Percentiles rank a stretch among this genome's conserved stretches.
Conservation (phyloP, 106 monocot species). For the Acorus calamus region DNA sequence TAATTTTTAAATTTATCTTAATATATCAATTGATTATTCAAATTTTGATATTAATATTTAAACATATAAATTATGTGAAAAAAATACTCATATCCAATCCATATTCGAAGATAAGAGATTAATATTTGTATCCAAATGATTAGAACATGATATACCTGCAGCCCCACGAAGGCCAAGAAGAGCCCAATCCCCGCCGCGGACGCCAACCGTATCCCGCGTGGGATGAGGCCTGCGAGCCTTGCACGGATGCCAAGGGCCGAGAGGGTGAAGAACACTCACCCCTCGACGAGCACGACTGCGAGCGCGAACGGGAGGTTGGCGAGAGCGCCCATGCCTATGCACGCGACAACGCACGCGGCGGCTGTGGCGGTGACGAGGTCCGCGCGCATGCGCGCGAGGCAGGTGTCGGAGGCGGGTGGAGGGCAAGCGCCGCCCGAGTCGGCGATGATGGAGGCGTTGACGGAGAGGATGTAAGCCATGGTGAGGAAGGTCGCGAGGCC, state of each 20-base stretch:
- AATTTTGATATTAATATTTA: too few species aligned
- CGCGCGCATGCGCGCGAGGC: conserved; percentile 17
- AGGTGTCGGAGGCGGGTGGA: conserved; percentile 18
- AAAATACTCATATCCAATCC: too few species aligned
- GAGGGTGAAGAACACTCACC: conserved; percentile 33
- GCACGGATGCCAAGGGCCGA: conserved; percentile 49
- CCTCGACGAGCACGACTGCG: conserved; percentile 54
- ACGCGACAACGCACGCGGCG: conserved; percentile 18
- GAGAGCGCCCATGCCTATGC: conserved; percentile 43
- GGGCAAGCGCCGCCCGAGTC: conserved; percentile 57
- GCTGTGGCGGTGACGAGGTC: conserved; percentile 51
- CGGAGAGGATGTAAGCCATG: conserved; percentile 73
- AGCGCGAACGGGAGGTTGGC: conserved; percentile 68
- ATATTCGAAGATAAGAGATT: too few species aligned
- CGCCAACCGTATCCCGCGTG: conserved; percentile 45
- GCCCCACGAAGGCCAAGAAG: conserved; percentile 68
- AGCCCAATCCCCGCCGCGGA: conserved; percentile 64
- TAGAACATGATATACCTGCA: conserved; percentile 8
- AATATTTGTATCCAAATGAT: too few species aligned
- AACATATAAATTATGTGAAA: too few species aligned
- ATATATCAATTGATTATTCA: too few species aligned
- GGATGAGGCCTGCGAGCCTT: conserved; percentile 43
- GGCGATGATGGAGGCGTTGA: conserved; percentile 51
- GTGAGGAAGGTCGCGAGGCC: conserved; percentile 57
- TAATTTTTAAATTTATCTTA: too few species aligned